phyloP scores from a whole-genome alignment of 345 rosid species.

The Dimocarpus longan region DNA sequence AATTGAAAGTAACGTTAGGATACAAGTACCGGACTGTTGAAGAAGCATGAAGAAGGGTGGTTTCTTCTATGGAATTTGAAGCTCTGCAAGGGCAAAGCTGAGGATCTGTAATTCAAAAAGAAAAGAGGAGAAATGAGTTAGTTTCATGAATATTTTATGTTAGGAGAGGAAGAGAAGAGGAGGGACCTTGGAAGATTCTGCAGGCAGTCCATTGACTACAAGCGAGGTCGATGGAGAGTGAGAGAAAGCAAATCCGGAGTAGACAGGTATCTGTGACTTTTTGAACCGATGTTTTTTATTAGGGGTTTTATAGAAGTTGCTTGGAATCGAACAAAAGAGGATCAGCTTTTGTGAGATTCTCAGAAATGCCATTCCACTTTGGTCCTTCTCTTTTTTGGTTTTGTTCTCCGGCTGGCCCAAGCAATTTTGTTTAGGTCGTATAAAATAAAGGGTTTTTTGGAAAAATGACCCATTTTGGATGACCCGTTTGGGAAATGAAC shows the following conservation, averaged over 20 bases:
- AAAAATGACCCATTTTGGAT: too few species aligned
- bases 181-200: conserved; percentile 65
- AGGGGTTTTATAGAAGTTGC: not conserved
- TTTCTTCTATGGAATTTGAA: conserved; percentile 44
- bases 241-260: conserved; percentile 10
- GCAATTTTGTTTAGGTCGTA: too few species aligned
- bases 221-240: conserved; percentile 13
- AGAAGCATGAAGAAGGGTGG: conserved; percentile 33
- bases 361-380: not conserved
- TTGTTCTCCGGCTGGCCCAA: too few species aligned
- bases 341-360: conserved; percentile 28
- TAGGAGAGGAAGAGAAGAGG: not conserved
- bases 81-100: conserved; percentile 46
- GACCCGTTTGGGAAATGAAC: too few species aligned
- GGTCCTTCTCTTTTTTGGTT: too few species aligned
- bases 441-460: too few species aligned
- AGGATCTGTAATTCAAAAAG: conserved; percentile 46
- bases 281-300: not conserved
- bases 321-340: conserved; percentile 9
- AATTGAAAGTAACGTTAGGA: not conserved
- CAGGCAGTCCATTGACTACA: conserved; percentile 55
- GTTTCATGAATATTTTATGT: not conserved
- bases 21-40: conserved; percentile 34
- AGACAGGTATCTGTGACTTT: not conserved
- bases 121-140: not conserved